Base-by-base conservation (phyloP, 495 filamentous ascomycete genomes). In the Tetracladium setigerum region DNA sequence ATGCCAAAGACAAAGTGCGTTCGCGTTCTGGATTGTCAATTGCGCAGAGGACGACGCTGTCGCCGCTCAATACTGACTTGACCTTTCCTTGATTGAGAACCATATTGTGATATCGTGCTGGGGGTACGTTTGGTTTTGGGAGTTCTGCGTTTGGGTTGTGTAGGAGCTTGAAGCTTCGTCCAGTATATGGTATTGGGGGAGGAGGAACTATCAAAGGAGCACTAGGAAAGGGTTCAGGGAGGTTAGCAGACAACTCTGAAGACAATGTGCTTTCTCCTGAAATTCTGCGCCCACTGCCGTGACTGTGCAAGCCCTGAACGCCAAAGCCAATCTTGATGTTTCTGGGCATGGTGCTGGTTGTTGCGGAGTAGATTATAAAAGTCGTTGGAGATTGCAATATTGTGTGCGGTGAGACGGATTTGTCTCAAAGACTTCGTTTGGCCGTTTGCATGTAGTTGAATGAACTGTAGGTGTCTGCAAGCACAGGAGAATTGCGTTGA, bases 31-130 rank as follows among this genome's bases (percentile, higher is more conserved):
- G 78, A 49, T 89, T 86, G 62, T 84, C 79, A 60, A 82, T 80
- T 41, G 70, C 76, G 57, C 82, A 76, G 56, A 97, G 71, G 49
- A 96, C 71, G 19, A 97, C 66, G 11, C 88, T 95, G 70, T 97
- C 94, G 46, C 94, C 94, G 51, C 89, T 95, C 50, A 90, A 70
- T 38, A 92, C 89, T 46, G 80, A 84, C 75, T 99, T 99, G 60
- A 97, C 90, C 56, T 84, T 90, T 57, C 84, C 92, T 60, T 70
- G 54, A 52, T 67, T 69, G 59, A 75, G 47, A 46, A 41, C 22
- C 47, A 55, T 57, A 11, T 22, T 47, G 15, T 30, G 11, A 36
- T 54, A 54, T 38, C 34, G 11, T 13, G 53, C 41, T 14, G 57
- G 46, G 15, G 53, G 46, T 13, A 52, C 35, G 39, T 31, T 40